Conservation (phyloP, 805 yeast species). For the Saccharomycopsis selenospora region DNA sequence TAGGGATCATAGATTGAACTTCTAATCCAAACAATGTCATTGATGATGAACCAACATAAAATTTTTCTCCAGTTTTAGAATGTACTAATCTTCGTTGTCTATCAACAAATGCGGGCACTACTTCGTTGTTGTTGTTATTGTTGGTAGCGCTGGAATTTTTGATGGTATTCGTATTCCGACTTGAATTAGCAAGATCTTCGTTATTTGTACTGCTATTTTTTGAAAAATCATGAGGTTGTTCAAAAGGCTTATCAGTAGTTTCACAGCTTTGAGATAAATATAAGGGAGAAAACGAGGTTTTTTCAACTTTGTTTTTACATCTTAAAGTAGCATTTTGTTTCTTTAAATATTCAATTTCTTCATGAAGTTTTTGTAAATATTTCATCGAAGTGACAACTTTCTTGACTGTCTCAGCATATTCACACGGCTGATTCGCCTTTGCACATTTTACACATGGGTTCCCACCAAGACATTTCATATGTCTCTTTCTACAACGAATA, state of each 20-base stretch:
- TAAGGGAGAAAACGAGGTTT: slow-evolving; percentile 20
- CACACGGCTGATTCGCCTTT: slow-evolving; percentile 51
- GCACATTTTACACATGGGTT: slow-evolving; percentile 63
- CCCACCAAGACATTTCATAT: slow-evolving; percentile 73
- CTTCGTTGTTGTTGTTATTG: slow-evolving; percentile 33
- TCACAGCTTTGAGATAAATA: background rate
- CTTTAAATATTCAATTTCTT: slow-evolving; percentile 57
- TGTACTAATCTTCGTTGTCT: slow-evolving; percentile 65
- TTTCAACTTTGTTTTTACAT: slow-evolving; percentile 31
- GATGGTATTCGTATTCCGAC: background rate
- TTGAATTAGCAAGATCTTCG: too few species aligned
- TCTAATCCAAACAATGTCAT: slow-evolving; percentile 78
- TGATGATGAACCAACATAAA: slow-evolving; percentile 75
- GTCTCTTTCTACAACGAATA: slow-evolving; percentile 61
- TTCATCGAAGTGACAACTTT: slow-evolving; percentile 68
- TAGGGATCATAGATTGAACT: slow-evolving; percentile 56
- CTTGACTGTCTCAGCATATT: slow-evolving; percentile 64
- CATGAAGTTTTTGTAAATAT: slow-evolving; percentile 59
- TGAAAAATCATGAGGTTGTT: background rate
- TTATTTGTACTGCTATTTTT: background rate
- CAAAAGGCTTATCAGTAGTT: background rate
- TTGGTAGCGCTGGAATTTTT: background rate
- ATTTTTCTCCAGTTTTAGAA: slow-evolving; percentile 67
- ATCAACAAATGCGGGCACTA: slow-evolving; percentile 65
- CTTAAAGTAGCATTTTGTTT: slow-evolving; percentile 56